Base-by-base conservation (phyloP, 495 filamentous ascomycete genomes). In the Penicillium simplicissimum region DNA sequence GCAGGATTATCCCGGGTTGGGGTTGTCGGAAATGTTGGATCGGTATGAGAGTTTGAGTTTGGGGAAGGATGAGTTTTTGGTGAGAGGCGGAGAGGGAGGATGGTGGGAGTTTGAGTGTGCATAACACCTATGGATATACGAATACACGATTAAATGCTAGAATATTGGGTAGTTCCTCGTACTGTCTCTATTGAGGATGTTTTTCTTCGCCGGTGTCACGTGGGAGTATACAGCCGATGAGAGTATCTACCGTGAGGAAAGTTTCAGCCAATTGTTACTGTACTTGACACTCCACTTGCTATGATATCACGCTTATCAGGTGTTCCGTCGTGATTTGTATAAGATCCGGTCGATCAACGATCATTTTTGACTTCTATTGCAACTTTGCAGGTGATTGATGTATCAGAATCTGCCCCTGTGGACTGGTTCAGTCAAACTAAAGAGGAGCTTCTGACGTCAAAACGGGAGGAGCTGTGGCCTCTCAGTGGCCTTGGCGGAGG, bases 11-110 rank as follows among this genome's bases (percentile, higher is more conserved):
- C 68, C 70, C 13, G 69, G 72, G 2, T 48, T 68, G 23, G 64
- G 66, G 8, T 60, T 81, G 3, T 75, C 67, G 14, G 75, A 77
- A 19, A 81, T 81, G 78, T 66, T 81, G 8, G 75, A 76, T 65
- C 70, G 69, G 1, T 81, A 79, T 61, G 78, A 80, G 52, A 76
- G 69, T 60, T 62, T 80, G 52, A 79, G 75, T 55, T 47, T 79
- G 40, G 78, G 78, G 1, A 76, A 75, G 38, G 75, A 78, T 52
- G 70, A 74, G 57, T 76, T 15, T 57, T 71, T 25, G 35, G 63
- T 0, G 70, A 73, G 52, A 54, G 76, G 52, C 35, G 33, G 47
- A 54, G 60, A 15, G 51, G 43, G 3, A 25, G 52, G 37, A 8
- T 10, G 37, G 15, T 38, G 37, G 13, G 37, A 38, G 0, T 38